Percentiles rank a stretch among this genome's conserved stretches.
Conservation (phyloP, 2,329 filamentous ascomycete species). For the Cytospora leucostoma region DNA sequence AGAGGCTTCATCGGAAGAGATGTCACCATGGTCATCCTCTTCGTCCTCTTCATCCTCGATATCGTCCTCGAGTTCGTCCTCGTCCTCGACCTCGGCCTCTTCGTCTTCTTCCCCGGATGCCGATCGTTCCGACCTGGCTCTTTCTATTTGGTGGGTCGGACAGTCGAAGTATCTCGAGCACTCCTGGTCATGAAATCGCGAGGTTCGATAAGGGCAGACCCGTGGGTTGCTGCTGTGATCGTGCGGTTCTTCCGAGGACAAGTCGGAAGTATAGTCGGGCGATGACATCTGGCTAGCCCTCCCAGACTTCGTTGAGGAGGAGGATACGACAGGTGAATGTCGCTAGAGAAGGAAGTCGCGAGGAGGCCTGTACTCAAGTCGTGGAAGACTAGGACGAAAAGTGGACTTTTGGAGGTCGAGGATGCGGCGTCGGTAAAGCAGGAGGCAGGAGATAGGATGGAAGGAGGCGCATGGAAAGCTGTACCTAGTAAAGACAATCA, state of each 20-base stretch:
- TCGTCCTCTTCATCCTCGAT: slow-evolving; percentile 17
- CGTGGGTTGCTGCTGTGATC: slow-evolving; percentile 1
- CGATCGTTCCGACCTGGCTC: slow-evolving; percentile 29
- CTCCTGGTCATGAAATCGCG: slow-evolving; percentile 45
- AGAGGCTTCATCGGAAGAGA: slow-evolving; percentile 19
- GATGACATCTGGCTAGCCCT: slow-evolving; percentile 26
- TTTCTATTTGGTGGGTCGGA: slow-evolving; percentile 47
- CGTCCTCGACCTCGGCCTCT: slow-evolving; percentile 28
- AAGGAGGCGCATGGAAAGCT: not conserved
- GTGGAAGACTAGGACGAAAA: not conserved
- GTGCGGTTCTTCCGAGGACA: slow-evolving; percentile 13
- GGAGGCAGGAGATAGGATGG: not conserved
- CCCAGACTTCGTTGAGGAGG: not conserved
- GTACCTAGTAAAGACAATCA: not conserved
- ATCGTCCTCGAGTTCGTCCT: slow-evolving; percentile 28
- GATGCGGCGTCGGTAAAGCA: not conserved
- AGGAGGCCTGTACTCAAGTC: slow-evolving; percentile 10
- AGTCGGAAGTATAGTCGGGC: slow-evolving; percentile 21
- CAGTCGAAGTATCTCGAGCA: slow-evolving; percentile 52
- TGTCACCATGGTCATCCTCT: slow-evolving; percentile 14
- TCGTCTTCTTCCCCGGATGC: slow-evolving; percentile 35
- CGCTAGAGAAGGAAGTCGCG: not conserved
- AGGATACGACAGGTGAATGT: slow-evolving; percentile 1
- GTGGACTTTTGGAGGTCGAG: not conserved
- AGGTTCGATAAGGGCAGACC: slow-evolving; percentile 43